A percentile compares a stretch with the other conserved stretches of the same genome.
These are phyloP conservation scores for Fermentozyma sake DNA, from an alignment of 1,139 yeast genomes.

Conservation along the genomic window DNA sequence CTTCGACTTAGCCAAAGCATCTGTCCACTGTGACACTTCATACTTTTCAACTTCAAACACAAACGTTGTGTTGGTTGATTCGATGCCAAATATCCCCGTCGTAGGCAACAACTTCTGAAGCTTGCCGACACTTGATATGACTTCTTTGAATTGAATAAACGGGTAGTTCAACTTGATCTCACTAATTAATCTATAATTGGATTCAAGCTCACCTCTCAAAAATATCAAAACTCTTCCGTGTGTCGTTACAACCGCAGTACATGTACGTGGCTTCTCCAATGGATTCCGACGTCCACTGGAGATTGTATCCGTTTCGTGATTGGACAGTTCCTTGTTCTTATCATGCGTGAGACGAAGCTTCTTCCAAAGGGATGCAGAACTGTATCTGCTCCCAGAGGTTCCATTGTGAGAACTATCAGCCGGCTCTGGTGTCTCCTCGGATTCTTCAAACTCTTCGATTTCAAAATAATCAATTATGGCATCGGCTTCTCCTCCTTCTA, in stretches of 20 bases:
- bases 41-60: slow-evolving; percentile 55
- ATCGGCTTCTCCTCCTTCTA: slow-evolving; percentile 21
- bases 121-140: slow-evolving; percentile 30
- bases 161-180: slow-evolving; percentile 48
- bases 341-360: slow-evolving; percentile 17
- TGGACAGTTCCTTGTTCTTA: slow-evolving; percentile 7
- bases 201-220: slow-evolving; percentile 29
- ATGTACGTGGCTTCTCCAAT: slow-evolving; percentile 33
- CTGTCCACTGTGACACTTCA: slow-evolving; percentile 56
- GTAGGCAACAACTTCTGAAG: slow-evolving; percentile 32
- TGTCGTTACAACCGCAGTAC: slow-evolving; percentile 51
- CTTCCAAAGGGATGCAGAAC: too few species aligned
- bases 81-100: slow-evolving; percentile 51
- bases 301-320: slow-evolving; percentile 2
- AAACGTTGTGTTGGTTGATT: slow-evolving; percentile 43
- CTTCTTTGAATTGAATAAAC: slow-evolving; percentile 52
- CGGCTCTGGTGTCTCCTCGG: slow-evolving; percentile 10
- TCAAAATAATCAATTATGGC: slow-evolving; percentile 27
- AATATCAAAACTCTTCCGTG: slow-evolving; percentile 55
- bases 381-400: too few species aligned
- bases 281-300: slow-evolving; percentile 13
- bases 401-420: slow-evolving; percentile 4
- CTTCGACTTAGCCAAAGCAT: slow-evolving; percentile 47
- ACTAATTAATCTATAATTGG: slow-evolving; percentile 35
- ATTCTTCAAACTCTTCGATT: slow-evolving; percentile 15